Conservation (phyloP, 768 basidiomycete species). For the Gloeopeniophorella convolvens region DNA sequence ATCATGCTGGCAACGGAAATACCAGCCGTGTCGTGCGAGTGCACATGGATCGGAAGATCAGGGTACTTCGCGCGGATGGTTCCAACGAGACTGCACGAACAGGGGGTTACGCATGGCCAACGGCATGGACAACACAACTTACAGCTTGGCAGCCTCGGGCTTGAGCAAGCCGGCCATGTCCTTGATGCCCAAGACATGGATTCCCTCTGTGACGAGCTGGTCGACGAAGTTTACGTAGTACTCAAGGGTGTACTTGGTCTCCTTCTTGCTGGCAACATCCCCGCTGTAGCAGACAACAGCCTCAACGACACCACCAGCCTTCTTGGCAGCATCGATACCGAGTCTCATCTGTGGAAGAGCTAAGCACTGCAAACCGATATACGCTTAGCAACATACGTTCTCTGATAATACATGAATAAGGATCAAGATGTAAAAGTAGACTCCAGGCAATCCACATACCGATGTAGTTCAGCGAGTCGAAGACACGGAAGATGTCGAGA, state of each 20-base stretch:
- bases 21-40: constrained; percentile 99
- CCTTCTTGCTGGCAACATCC: constrained; percentile 90
- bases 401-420: constrained; percentile 36
- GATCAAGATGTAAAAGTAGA: neutral
- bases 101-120: constrained; percentile 4
- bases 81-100: constrained; percentile 64
- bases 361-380: neutral
- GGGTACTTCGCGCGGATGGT: constrained; percentile 95
- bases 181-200: constrained; percentile 96
- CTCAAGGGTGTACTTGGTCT: constrained; percentile 93
- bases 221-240: constrained; percentile 97
- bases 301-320: constrained; percentile 97
- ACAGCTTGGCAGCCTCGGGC: constrained; percentile 90
- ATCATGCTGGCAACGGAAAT: constrained; percentile 98
- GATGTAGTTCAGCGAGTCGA: constrained; percentile 98
- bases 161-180: constrained; percentile 98
- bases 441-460: constrained; percentile 42
- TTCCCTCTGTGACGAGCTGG: constrained; percentile 87
- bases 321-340: constrained; percentile 99
- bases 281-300: constrained; percentile 98
- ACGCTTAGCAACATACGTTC: constrained; percentile 45
- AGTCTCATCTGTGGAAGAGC: constrained; percentile 68
- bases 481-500: constrained; percentile 98
- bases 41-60: constrained; percentile 97
- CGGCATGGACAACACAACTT: constrained; percentile 26